These are phyloP conservation scores for Nevesoporus exiguus DNA, from an alignment of 768 basidiomycete species.

Conservation along the genomic window DNA sequence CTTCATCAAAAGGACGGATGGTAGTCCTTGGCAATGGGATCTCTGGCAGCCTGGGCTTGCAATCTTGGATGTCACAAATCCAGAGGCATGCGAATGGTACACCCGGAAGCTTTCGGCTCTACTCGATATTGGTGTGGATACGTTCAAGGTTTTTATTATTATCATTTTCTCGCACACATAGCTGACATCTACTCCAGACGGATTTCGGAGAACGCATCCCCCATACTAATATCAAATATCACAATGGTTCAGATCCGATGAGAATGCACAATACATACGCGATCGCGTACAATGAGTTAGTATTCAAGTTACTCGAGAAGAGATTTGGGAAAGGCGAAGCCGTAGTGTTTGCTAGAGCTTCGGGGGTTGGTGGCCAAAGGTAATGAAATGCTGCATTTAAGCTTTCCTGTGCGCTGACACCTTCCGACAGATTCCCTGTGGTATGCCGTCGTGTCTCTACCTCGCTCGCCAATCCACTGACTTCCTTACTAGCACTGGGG, in stretches of 20 bases:
- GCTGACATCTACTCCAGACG: conserved; percentile 39
- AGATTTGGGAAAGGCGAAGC: conserved; percentile 63
- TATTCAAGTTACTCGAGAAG: conserved; percentile 57
- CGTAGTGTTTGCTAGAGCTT: conserved; percentile 65
- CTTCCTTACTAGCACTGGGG: conserved; percentile 55
- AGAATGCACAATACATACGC: conserved; percentile 73
- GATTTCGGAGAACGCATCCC: conserved; percentile 80
- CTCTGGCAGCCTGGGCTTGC: conserved; percentile 64
- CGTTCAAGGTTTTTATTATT: conserved; percentile 44
- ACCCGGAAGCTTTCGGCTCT: conserved; percentile 39
- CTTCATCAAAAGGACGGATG: conserved; percentile 66
- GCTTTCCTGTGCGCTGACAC: neutral
- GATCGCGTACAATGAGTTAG: conserved; percentile 65
- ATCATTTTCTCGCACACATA: neutral
- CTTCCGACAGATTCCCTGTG: conserved; percentile 15
- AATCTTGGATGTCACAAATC: conserved; percentile 64
- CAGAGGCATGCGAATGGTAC: conserved; percentile 48
- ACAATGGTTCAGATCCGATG: conserved; percentile 66
- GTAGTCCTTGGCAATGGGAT: conserved; percentile 68
- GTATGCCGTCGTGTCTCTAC: neutral
- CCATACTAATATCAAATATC: conserved; percentile 56
- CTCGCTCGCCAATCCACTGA: neutral
- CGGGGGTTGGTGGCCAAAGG: conserved; percentile 69
- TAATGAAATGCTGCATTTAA: conserved; percentile 18
- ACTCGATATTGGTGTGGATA: conserved; percentile 46